Evolutionary conservation across 176 grass and related monocot genomes (phyloP), one percentile per base, ranked within the genome.

Genomic region (Aegilops tauschii): DNA sequence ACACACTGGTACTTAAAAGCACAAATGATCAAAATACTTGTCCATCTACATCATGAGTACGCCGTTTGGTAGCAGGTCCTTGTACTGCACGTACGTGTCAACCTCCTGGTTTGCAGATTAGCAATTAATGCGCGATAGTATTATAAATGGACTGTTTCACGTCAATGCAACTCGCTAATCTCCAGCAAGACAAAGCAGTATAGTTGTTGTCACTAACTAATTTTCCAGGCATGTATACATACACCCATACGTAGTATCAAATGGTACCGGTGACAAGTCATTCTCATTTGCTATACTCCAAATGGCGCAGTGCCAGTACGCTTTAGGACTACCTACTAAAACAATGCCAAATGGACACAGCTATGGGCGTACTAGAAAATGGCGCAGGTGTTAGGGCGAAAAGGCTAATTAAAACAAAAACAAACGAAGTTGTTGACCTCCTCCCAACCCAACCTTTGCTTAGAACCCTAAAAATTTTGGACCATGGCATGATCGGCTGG

Each of bases 21-120:
- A 2, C 76, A 30, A 20, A 50, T 73, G 64, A 17, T 52, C 5
- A 0, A 52, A 69, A 49, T 44, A 23, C 31, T 29, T 59, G 16
- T 75, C 42, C 2, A 40, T 78, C 27, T 56, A 27, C 31, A 5
- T 54, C 20, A 75, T n/a, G 35, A 25, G 12, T 32, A 58, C 54
- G 70, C 39, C 68, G 80, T 90, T 83, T 76, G 88, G 79, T 92
- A 49, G 82, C 72, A 49, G 18, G 86, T 91, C 86, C 30, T 52
- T 88, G 81, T 80, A 84, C 21, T 7, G 29, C 64, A 81, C 85
- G 49, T 81, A 81, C 81, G 69, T 85, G 85, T 40, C 89, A 49
- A 35, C 61, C 49, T 74, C 42, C 30, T 59, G 10, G 61, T 73
- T 35, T 80, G 61, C 68, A 76, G 69, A 86, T 84, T 32, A 87